Percentiles rank a stretch among this genome's conserved stretches.
phyloP scores from a whole-genome alignment of 441 rosid species.

The Arabidopsis lyrata region DNA sequence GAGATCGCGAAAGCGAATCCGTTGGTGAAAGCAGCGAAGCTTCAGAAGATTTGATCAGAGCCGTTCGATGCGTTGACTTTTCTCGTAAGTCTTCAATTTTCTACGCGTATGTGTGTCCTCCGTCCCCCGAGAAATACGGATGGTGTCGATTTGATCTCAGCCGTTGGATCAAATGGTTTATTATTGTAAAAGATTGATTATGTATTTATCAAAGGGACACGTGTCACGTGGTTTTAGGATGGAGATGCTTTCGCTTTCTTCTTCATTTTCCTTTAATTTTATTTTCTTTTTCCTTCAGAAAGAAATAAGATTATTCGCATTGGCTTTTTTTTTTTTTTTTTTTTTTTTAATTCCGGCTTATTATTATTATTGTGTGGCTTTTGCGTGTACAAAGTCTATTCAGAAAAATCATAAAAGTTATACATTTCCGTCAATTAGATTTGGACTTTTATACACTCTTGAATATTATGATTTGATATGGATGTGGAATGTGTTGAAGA shows the following conservation, averaged over 20 bases:
- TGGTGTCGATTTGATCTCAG: slow-evolving; percentile 36
- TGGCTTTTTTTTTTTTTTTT: slow-evolving; percentile 7
- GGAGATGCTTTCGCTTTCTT: slow-evolving; percentile 25
- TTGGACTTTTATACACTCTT: neutral
- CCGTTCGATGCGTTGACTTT: slow-evolving; percentile 42
- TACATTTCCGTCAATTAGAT: neutral
- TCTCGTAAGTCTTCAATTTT: slow-evolving; percentile 4
- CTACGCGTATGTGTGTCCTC: slow-evolving; percentile 21
- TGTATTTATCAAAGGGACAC: slow-evolving; percentile 40
- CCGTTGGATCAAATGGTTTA: slow-evolving; percentile 35
- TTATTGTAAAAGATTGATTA: slow-evolving; percentile 33
- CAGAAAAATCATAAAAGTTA: neutral
- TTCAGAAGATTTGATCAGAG: slow-evolving; percentile 59
- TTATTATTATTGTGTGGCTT: slow-evolving; percentile 31
- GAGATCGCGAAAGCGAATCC: slow-evolving; percentile 72
- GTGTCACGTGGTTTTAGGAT: slow-evolving; percentile 37
- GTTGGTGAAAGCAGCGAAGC: slow-evolving; percentile 65
- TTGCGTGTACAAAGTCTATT: slow-evolving; percentile 31
- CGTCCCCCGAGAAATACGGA: neutral
- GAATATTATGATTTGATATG: neutral
- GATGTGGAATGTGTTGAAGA: neutral
- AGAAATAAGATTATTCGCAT: slow-evolving; percentile 39
- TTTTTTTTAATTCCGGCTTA: neutral
- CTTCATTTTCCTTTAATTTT: neutral
- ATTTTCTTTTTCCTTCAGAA: slow-evolving; percentile 27